These are phyloP conservation scores for Solanum bulbocastanum DNA, from an alignment of 257 asterid genomes.

Conservation along the genomic window DNA sequence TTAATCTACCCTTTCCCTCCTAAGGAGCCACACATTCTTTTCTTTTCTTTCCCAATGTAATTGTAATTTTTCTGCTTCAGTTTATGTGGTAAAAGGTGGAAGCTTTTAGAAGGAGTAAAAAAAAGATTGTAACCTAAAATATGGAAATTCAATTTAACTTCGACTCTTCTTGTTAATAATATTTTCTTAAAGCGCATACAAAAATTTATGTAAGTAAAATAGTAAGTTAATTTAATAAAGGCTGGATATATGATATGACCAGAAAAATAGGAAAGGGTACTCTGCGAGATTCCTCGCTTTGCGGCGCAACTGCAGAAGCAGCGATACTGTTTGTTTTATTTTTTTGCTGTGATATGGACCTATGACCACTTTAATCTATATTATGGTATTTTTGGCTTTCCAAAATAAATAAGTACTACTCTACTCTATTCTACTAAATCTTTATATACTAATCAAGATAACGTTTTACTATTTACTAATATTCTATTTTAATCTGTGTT, in stretches of 20 bases:
- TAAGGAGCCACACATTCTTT: background rate
- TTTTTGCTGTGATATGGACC: no score
- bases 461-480: background rate
- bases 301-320: background rate
- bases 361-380: no score
- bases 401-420: no score
- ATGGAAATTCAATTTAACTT: no score
- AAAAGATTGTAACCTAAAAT: background rate
- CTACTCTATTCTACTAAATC: no score
- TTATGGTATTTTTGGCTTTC: no score
- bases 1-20: background rate
- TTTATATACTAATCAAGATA: no score
- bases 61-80: background rate
- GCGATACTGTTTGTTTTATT: background rate
- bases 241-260: background rate
- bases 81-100: background rate
- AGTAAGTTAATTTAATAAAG: background rate
- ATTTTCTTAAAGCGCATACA: background rate
- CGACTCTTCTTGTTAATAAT: background rate
- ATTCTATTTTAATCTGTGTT: no score
- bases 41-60: background rate
- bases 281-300: background rate
- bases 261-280: background rate
- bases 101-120: background rate
- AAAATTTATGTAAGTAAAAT: background rate